phyloP scores from a whole-genome alignment of 345 rosid genomes.

The Barbarea vulgaris region DNA sequence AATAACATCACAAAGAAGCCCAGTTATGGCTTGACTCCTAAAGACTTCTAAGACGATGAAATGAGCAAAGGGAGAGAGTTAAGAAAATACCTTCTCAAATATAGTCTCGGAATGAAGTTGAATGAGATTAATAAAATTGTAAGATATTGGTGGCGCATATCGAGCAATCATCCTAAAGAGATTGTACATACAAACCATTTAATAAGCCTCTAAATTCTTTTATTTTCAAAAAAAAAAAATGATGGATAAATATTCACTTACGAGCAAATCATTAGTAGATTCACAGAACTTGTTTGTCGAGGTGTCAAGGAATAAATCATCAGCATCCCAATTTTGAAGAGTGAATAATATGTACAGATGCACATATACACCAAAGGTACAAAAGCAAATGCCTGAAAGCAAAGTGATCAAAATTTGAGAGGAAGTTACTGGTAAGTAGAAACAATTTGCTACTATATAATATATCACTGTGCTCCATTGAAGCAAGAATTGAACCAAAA shows the following conservation, averaged over 20 bases:
- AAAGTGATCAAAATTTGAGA: slow-evolving; percentile 16
- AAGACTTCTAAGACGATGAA: not conserved
- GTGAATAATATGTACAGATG: slow-evolving; percentile 91
- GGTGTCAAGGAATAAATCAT: slow-evolving; percentile 99
- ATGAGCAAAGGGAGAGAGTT: not conserved
- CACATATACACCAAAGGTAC: slow-evolving; percentile 99
- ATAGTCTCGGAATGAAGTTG: slow-evolving; percentile 64
- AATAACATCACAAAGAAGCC: slow-evolving; percentile 9
- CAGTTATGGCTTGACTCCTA: slow-evolving; percentile 1
- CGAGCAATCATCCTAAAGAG: slow-evolving; percentile 95
- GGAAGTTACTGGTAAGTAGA: not conserved
- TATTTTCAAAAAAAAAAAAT: not conserved
- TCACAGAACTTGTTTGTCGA: slow-evolving; percentile 94
- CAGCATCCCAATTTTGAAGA: slow-evolving; percentile 94
- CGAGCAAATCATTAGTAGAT: slow-evolving; percentile 99
- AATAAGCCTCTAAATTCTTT: not conserved
- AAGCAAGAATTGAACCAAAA: not conserved
- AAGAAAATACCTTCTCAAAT: slow-evolving; percentile 73
- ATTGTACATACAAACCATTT: slow-evolving; percentile 11
- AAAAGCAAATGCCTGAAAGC: slow-evolving; percentile 79
- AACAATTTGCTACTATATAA: not conserved
- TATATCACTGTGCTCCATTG: not conserved
- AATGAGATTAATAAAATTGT: slow-evolving; percentile 96
- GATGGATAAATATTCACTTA: slow-evolving; percentile 45
- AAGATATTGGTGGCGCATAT: slow-evolving; percentile 95